Evolutionary conservation across 2,329 filamentous ascomycete genomes (phyloP), one percentile per base, ranked within the genome.

Genomic region (Alternaria rosae): DNA sequence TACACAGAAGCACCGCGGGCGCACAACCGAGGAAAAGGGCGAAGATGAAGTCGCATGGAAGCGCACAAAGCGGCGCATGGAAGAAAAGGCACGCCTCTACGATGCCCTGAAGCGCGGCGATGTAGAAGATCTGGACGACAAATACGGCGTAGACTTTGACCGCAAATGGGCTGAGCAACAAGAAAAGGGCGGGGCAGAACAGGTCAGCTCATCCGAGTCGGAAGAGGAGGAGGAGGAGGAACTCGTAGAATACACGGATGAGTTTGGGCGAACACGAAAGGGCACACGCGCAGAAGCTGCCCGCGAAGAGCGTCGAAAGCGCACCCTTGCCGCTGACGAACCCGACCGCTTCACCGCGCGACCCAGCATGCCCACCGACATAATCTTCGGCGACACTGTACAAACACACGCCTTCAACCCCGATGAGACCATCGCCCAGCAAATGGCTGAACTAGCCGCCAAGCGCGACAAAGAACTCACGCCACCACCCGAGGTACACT

Each of bases 21-120:
- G 91, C 71, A 86, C 90, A 58, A 56, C 59, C 41, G 72, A 71
- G 38, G 76, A 78, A 52, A 91, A 86, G 11, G 79, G 76, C 12
- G 81, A 91, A 26, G 88, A 91, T 68, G 82, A 84, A 13, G 83
- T 82, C 10, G 81, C 84, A 17, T 83, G 87, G 75, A 82, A 87
- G 83, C 88, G 91, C 59, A 91, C 92, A 21, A 91, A 90, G 77
- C 87, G 90, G 67, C 92, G 89, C 74, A 92, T 99, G 90, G 90
- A 96, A 75, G 91, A 93, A 81, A 99, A 99, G 80, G 93, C 92
- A 4, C 87, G 91, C 5, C 81, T 95, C 2, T 99, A 99, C 79
- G 89, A 91, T 7, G 91, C 92, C 38, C 90, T 99, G 88, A 97
- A 97, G 80, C 87, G 92, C 32, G 94, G 94, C n/a, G 90, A 97